These are phyloP conservation scores for Silene coronaria DNA, from an alignment of 179 eudicot genomes.

Conservation along the genomic window DNA sequence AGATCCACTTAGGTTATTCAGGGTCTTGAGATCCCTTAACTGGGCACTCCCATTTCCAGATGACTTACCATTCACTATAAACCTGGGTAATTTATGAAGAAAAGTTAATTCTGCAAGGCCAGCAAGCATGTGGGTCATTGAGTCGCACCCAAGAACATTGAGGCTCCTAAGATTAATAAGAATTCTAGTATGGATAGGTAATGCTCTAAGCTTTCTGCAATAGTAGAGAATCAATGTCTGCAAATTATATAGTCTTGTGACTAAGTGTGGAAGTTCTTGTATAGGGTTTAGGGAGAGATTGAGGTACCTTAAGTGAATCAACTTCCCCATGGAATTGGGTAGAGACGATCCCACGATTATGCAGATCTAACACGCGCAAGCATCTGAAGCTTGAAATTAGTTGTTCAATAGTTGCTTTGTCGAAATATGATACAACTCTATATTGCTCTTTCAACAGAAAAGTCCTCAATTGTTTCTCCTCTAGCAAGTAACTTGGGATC, in stretches of 20 bases:
- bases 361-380: slow-evolving; percentile 26
- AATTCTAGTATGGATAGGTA: slow-evolving; percentile 9
- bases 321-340: slow-evolving; percentile 5
- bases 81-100: slow-evolving; percentile 17
- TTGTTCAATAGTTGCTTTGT: background rate
- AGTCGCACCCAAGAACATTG: slow-evolving; percentile 11
- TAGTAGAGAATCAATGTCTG: slow-evolving; percentile 14
- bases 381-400: slow-evolving; percentile 1
- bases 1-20: slow-evolving; percentile 10
- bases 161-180: slow-evolving; percentile 17
- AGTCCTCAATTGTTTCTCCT: slow-evolving; percentile 10
- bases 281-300: slow-evolving; percentile 19
- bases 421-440: slow-evolving; percentile 8
- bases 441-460: slow-evolving; percentile 16
- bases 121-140: slow-evolving; percentile 14
- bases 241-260: slow-evolving; percentile 23
- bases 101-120: slow-evolving; percentile 12
- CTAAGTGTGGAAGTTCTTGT: slow-evolving; percentile 23
- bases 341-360: background rate
- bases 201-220: slow-evolving; percentile 4
- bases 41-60: too few relatives aligned
- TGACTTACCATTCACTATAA: slow-evolving; percentile 21
- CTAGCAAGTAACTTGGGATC: slow-evolving; percentile 8
- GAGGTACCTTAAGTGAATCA: slow-evolving; percentile 30
- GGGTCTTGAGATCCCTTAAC: slow-evolving; percentile 5